These are phyloP conservation scores for Wickerhamiella occidentalis DNA, from an alignment of 805 yeast genomes.

Conservation along the genomic window DNA sequence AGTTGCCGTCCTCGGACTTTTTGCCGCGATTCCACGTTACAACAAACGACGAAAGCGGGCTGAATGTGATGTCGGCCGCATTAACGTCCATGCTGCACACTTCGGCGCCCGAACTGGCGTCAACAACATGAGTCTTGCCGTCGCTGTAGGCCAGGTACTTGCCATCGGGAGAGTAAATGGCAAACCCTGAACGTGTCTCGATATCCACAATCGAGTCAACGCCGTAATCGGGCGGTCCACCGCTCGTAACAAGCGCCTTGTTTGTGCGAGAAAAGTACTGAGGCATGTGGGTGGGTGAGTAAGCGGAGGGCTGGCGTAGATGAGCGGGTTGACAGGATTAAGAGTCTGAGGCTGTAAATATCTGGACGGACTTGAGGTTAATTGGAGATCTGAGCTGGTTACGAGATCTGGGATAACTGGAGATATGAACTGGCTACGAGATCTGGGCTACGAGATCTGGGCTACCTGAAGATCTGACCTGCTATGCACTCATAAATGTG, in stretches of 20 bases:
- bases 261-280: conserved; percentile 24
- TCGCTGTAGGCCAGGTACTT: conserved; percentile 60
- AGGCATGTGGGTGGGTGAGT: conserved; percentile 16
- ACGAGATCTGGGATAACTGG: too few species aligned
- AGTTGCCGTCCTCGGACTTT: conserved; percentile 57
- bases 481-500: neutral
- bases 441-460: too few species aligned
- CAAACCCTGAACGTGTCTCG: conserved; percentile 29
- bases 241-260: conserved; percentile 21
- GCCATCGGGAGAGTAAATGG: conserved; percentile 60
- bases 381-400: too few species aligned
- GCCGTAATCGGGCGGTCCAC: conserved; percentile 25
- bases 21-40: conserved; percentile 86
- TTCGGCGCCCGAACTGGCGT: conserved; percentile 41
- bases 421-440: too few species aligned
- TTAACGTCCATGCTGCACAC: conserved; percentile 40
- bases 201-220: conserved; percentile 20
- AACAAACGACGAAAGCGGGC: conserved; percentile 75
- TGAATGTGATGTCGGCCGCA: conserved; percentile 74
- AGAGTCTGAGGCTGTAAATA: too few species aligned
- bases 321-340: too few species aligned
- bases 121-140: conserved; percentile 41
- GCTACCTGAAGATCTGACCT: too few species aligned
- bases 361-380: too few species aligned
- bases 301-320: too few species aligned